phyloP scores from a whole-genome alignment of 2,329 filamentous ascomycete species.

The Ilyonectria destructans region DNA sequence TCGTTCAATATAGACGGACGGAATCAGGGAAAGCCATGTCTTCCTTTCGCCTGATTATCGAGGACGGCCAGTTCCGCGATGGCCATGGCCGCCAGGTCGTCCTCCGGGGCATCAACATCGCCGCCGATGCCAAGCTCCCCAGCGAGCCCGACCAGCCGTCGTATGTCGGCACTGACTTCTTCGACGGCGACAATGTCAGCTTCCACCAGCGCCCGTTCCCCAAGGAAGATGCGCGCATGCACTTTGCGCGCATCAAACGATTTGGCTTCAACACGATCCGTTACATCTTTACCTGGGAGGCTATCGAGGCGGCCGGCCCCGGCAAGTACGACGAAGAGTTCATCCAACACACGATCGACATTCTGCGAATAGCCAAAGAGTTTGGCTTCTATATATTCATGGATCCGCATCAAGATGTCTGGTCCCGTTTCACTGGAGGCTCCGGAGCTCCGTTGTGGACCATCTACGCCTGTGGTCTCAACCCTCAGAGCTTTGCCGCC shows the following conservation, averaged over 20 bases:
- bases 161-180: slow-evolving; percentile 85
- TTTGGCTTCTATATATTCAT: slow-evolving; percentile 98
- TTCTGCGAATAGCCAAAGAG: slow-evolving; percentile 86
- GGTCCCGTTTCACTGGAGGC: slow-evolving; percentile 94
- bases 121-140: slow-evolving; percentile 91
- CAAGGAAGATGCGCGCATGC: slow-evolving; percentile 84
- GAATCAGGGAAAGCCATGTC: slow-evolving; percentile 70
- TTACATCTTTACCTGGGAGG: slow-evolving; percentile 99
- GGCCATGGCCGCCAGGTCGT: slow-evolving; percentile 86
- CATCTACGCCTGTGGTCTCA: slow-evolving; percentile 91
- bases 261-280: slow-evolving; percentile 97
- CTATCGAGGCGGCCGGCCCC: slow-evolving; percentile 93
- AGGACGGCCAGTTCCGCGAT: slow-evolving; percentile 90
- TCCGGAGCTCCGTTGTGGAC: slow-evolving; percentile 99
- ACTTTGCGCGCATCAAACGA: slow-evolving; percentile 88
- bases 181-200: slow-evolving; percentile 91
- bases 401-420: slow-evolving; percentile 99
- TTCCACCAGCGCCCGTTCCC: slow-evolving; percentile 91
- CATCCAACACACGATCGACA: slow-evolving; percentile 90
- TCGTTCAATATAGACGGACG: slow-evolving; percentile 13
- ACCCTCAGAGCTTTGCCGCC: slow-evolving; percentile 86
- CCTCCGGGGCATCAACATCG: slow-evolving; percentile 94
- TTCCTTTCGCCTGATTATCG: slow-evolving; percentile 83
- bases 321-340: slow-evolving; percentile 95
- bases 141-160: slow-evolving; percentile 87